Base-by-base conservation (phyloP, 1,284 basidiomycete genomes). In the Fomes fomentarius region DNA sequence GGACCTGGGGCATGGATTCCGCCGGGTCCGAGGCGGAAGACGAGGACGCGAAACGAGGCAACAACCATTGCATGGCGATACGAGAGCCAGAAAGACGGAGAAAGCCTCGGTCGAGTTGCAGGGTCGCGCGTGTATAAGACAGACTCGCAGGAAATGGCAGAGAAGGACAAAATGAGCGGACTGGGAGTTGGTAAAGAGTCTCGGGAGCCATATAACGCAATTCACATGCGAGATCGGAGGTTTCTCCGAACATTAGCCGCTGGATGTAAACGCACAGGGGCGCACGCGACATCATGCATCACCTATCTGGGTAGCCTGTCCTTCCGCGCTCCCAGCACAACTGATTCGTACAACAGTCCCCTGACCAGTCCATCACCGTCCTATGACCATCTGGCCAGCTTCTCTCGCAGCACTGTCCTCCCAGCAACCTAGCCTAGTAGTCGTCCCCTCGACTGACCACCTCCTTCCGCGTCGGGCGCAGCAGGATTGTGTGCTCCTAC, bases 391-490 rank as follows among this genome's bases (percentile, higher is more conserved):
- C 30, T 4, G 34, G 37, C 34, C 22, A 8, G 2, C 26, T 8
- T 22, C 41, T 7, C 24, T 17, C 33, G 17, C 39, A 31, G 11
- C 21, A n/a, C n/a, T 22, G n/a, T 11, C 10, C 38, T 12, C 47
- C 9, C 15, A 44, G 24, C 37, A 15, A 34, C 37, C 47, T 28
- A 34, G 44, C 39, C 54, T 62, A 74, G 62, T 96, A 98, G 72
- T 98, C 96, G 58, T 93, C 91, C 28, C 96, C 96, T 62, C 95
- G 82, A 65, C 92, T 94, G 34, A 99, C 94, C 7, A 99, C 87
- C 74, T 99, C 97, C 69, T 97, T 98, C 65, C 89, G 88, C 2
- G 94, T 97, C 34, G 96, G 72, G 34, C 72, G 71, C 41, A 98
- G 78, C 31, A 98, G 72, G 60, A 98, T 94, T 15, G 95, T 97